Percentiles rank a stretch among this genome's conserved stretches.
Conservation (phyloP, 2,329 filamentous ascomycete genomes). For the Fusarium nygamai region DNA sequence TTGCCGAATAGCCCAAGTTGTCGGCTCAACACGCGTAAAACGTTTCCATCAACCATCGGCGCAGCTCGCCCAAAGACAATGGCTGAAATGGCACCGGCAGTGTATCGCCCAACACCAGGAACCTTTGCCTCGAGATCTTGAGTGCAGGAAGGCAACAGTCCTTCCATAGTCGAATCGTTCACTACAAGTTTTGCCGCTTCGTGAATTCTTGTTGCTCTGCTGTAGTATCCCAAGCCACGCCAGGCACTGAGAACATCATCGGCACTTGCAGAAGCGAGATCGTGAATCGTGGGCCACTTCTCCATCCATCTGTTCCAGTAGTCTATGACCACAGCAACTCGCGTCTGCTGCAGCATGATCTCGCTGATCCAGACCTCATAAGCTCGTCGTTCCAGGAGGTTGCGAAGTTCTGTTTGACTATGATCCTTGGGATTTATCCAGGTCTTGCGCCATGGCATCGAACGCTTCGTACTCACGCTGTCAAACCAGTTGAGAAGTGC, state of each 20-base stretch:
- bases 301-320: slow-evolving; percentile 72
- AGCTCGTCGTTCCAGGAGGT: slow-evolving; percentile 62
- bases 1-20: slow-evolving; percentile 68
- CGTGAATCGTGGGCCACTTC: slow-evolving; percentile 67
- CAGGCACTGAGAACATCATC: slow-evolving; percentile 69
- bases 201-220: slow-evolving; percentile 69
- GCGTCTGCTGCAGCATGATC: slow-evolving; percentile 74
- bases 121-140: slow-evolving; percentile 60
- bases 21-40: slow-evolving; percentile 67
- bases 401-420: slow-evolving; percentile 49
- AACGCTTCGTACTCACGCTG: slow-evolving; percentile 55
- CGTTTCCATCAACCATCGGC: slow-evolving; percentile 72
- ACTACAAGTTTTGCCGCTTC: slow-evolving; percentile 64
- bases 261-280: slow-evolving; percentile 61
- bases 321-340: slow-evolving; percentile 68
- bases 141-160: slow-evolving; percentile 60
- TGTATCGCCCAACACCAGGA: slow-evolving; percentile 70
- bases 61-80: slow-evolving; percentile 70
- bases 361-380: slow-evolving; percentile 75
- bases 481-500: slow-evolving; percentile 64
- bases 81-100: slow-evolving; percentile 69
- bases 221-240: slow-evolving; percentile 72
- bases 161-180: slow-evolving; percentile 51
- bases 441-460: slow-evolving; percentile 68
- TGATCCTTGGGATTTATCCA: slow-evolving; percentile 60